A percentile compares a stretch with the other conserved stretches of the same genome.
These are phyloP conservation scores for Zychaea mexicana DNA, from an alignment of 371 early-diverging fungal species.

Conservation along the genomic window DNA sequence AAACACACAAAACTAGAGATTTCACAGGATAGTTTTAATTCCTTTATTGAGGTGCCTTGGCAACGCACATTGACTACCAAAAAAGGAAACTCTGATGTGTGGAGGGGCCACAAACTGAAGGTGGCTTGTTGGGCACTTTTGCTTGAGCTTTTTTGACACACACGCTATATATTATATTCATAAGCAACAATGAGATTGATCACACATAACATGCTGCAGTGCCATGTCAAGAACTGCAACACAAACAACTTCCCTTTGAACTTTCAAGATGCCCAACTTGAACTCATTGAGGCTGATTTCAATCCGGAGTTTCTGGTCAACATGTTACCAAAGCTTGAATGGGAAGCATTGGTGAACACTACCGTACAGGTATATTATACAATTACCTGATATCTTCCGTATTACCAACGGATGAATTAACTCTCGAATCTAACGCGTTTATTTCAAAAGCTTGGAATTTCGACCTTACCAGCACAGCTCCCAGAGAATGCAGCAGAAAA, in stretches of 20 bases:
- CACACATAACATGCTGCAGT: conserved; percentile 98
- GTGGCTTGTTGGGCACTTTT: too few relatives aligned
- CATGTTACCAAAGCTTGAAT: conserved; percentile 86
- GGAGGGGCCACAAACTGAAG: not conserved
- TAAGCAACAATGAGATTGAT: conserved; percentile 78
- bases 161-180: too few relatives aligned
- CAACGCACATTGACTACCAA: not conserved
- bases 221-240: conserved; percentile 94
- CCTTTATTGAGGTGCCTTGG: too few relatives aligned
- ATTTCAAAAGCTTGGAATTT: conserved; percentile 55
- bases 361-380: conserved; percentile 62
- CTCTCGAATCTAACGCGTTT: not conserved
- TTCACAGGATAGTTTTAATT: too few relatives aligned
- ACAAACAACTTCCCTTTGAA: conserved; percentile 88
- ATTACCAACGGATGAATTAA: not conserved
- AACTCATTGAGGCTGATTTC: conserved; percentile 82
- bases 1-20: too few relatives aligned
- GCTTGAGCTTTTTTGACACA: too few relatives aligned
- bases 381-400: too few relatives aligned
- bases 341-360: conserved; percentile 78
- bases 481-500: conserved; percentile 76
- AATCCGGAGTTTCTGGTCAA: conserved; percentile 85
- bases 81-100: not conserved
- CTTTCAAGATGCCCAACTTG: conserved; percentile 83
- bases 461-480: conserved; percentile 65